Evolutionary conservation across 1,284 basidiomycete genomes (phyloP).

Genomic region (Ustilago bromivora): DNA sequence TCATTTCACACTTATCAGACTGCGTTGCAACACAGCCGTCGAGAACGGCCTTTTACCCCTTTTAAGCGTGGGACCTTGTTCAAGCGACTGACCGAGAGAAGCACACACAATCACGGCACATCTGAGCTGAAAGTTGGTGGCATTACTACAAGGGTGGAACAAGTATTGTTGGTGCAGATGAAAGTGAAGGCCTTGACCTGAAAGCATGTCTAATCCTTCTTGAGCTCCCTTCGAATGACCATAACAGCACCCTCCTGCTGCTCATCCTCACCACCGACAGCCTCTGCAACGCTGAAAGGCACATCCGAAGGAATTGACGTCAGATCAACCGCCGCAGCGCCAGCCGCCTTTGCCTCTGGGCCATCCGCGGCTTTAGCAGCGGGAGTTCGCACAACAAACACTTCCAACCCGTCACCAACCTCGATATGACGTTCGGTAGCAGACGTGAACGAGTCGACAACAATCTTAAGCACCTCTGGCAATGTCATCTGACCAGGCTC

Average conservation of each 20-base stretch:
- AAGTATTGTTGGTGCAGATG: not conserved
- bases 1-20: not conserved
- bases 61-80: not conserved
- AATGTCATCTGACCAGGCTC: constrained; percentile 64
- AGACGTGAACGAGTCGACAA: constrained; percentile 66
- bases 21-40: not conserved
- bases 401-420: constrained; percentile 68
- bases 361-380: not conserved
- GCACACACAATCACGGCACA: not conserved
- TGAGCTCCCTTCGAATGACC: constrained; percentile 67
- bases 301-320: constrained; percentile 33
- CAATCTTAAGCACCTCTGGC: constrained; percentile 61
- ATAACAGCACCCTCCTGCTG: constrained; percentile 60
- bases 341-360: constrained; percentile 4
- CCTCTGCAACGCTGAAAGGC: constrained; percentile 60
- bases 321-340: constrained; percentile 54
- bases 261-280: constrained; percentile 66
- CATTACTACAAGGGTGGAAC: constrained; percentile 18
- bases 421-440: constrained; percentile 69
- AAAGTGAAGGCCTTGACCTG: too few species aligned
- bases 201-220: constrained; percentile 58
- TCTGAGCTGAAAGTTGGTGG: constrained; percentile 4
- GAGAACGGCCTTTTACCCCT: not conserved
- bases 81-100: constrained; percentile 1
- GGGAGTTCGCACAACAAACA: constrained; percentile 63